phyloP scores from a whole-genome alignment of 176 grass and related monocot genomes.

The Aegilops speltoides region DNA sequence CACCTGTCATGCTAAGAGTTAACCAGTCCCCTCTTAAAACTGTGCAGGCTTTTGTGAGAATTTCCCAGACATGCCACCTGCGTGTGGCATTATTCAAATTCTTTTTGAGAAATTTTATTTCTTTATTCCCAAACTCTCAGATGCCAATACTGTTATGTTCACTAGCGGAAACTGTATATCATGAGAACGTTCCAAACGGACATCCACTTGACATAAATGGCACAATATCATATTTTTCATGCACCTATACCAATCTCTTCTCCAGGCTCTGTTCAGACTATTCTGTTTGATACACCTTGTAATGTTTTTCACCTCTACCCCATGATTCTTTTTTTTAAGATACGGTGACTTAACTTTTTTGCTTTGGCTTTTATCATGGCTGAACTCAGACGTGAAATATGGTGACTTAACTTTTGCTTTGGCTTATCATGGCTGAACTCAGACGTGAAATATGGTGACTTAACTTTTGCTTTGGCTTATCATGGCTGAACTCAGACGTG shows the following conservation, averaged over 20 bases:
- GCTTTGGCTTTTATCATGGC: background rate
- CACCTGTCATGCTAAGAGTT: background rate
- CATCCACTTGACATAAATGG: background rate
- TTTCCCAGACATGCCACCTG: conserved; percentile 16
- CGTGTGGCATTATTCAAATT: background rate
- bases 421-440: background rate
- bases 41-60: conserved; percentile 48
- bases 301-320: no score
- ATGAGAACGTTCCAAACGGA: background rate
- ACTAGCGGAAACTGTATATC: background rate
- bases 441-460: no score
- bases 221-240: background rate
- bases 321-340: no score
- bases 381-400: no score
- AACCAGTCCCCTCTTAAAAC: background rate
- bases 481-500: no score
- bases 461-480: background rate
- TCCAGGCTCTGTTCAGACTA: background rate
- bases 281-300: background rate
- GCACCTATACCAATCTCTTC: background rate
- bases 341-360: no score
- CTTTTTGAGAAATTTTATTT: background rate
- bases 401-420: background rate
- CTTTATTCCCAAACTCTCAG: background rate
- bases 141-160: background rate